A percentile compares a stretch with the other conserved stretches of the same genome.
Evolutionary conservation across 2,329 filamentous ascomycete species (phyloP).

Genomic region (Neonectria punicea): DNA sequence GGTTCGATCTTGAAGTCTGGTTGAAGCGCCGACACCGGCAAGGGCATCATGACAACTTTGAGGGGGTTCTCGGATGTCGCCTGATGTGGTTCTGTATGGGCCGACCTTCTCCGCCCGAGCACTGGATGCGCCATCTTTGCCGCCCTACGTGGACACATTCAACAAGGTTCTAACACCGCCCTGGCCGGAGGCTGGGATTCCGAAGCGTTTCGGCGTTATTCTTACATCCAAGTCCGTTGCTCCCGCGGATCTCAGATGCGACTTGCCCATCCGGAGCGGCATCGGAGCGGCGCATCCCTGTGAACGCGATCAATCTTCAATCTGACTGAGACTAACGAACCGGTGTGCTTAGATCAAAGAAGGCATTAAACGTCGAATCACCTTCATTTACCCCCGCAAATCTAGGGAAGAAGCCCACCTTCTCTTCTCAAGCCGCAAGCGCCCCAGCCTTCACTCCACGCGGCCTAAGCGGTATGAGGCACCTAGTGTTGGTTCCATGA

Average conservation of each 20-base stretch:
- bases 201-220: not conserved
- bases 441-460: constrained; percentile 87
- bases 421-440: constrained; percentile 90
- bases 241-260: not conserved
- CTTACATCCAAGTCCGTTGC: not conserved
- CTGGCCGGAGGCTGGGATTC: not conserved
- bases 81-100: constrained; percentile 25
- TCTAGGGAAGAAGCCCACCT: constrained; percentile 74
- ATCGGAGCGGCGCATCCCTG: not conserved
- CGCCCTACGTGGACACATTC: not conserved
- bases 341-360: constrained; percentile 63
- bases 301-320: not conserved
- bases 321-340: constrained; percentile 31
- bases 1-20: not conserved
- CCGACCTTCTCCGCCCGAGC: constrained; percentile 18
- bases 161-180: not conserved
- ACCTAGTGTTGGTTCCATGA: constrained; percentile 17
- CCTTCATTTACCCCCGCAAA: constrained; percentile 87
- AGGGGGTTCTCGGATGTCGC: constrained; percentile 15
- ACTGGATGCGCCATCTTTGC: not conserved
- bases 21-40: not conserved
- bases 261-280: not conserved
- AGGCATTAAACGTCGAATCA: constrained; percentile 92
- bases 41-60: constrained; percentile 18
- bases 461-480: constrained; percentile 56